Conservation (phyloP, 1,139 yeast genomes). For the Pichia sp. region DNA sequence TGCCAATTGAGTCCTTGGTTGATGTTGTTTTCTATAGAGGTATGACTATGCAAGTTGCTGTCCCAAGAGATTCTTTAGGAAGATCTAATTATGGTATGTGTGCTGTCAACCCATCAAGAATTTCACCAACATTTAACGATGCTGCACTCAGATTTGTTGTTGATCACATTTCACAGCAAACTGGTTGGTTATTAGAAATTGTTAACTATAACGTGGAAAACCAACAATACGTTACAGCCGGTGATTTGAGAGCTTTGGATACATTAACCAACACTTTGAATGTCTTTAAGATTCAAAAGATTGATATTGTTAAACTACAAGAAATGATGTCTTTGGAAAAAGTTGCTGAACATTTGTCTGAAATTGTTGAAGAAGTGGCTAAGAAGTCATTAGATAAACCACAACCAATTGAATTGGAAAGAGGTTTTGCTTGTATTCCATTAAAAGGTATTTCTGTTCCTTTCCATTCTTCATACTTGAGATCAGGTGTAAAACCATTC, state of each 20-base stretch:
- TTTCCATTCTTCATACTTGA: slow-evolving; percentile 95
- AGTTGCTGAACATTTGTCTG: slow-evolving; percentile 79
- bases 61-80: slow-evolving; percentile 90
- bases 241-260: slow-evolving; percentile 93
- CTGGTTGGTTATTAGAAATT: slow-evolving; percentile 93
- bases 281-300: slow-evolving; percentile 86
- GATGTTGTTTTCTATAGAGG: slow-evolving; percentile 99
- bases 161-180: slow-evolving; percentile 72
- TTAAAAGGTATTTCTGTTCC: slow-evolving; percentile 98
- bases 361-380: slow-evolving; percentile 80
- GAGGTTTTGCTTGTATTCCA: slow-evolving; percentile 98
- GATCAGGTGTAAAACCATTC: slow-evolving; percentile 98
- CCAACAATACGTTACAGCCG: slow-evolving; percentile 97
- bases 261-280: slow-evolving; percentile 89
- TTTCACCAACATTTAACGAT: slow-evolving; percentile 80
- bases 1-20: slow-evolving; percentile 96
- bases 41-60: slow-evolving; percentile 99
- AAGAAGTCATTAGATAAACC: slow-evolving; percentile 77
- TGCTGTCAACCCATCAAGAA: slow-evolving; percentile 96
- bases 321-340: slow-evolving; percentile 75
- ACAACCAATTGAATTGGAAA: slow-evolving; percentile 92
- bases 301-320: slow-evolving; percentile 84
- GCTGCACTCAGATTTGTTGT: slow-evolving; percentile 93
- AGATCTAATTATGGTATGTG: slow-evolving; percentile 99
- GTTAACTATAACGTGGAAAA: slow-evolving; percentile 97